Conservation (phyloP, 1,139 yeast species). For the Blastobotrys illinoisensis region DNA sequence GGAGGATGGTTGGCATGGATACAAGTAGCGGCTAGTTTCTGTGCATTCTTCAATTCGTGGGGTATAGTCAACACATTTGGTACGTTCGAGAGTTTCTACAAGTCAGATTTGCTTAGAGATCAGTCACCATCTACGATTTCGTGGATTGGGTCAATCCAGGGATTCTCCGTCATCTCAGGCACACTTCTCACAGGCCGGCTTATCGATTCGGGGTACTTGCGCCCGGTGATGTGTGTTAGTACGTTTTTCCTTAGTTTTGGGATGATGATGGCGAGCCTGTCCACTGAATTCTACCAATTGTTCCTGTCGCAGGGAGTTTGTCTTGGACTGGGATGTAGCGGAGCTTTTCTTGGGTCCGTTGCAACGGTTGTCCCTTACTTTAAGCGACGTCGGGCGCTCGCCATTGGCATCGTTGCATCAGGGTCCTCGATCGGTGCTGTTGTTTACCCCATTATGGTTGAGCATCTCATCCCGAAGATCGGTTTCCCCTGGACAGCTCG, state of each 20-base stretch:
- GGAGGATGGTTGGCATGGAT: slow-evolving; percentile 32
- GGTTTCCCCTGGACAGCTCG: slow-evolving; percentile 35
- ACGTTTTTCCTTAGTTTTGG: slow-evolving; percentile 43
- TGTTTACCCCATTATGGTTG: slow-evolving; percentile 30
- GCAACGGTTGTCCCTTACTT: slow-evolving; percentile 44
- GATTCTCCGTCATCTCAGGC: slow-evolving; percentile 48
- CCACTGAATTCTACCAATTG: slow-evolving; percentile 34
- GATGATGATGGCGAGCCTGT: slow-evolving; percentile 47
- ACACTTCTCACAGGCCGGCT: slow-evolving; percentile 56
- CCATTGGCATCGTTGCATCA: slow-evolving; percentile 50
- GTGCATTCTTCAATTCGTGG: slow-evolving; percentile 47
- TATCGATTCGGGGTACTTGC: slow-evolving; percentile 41
- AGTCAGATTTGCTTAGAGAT: slow-evolving; percentile 40
- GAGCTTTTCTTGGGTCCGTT: slow-evolving; percentile 37
- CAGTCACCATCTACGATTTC: slow-evolving; percentile 44
- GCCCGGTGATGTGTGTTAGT: slow-evolving; percentile 38
- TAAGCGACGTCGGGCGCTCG: slow-evolving; percentile 47
- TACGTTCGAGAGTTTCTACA: slow-evolving; percentile 54
- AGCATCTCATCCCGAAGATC: slow-evolving; percentile 24
- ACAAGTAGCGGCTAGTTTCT: slow-evolving; percentile 35
- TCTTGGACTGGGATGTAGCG: slow-evolving; percentile 45
- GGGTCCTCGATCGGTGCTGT: slow-evolving; percentile 50
- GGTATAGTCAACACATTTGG: slow-evolving; percentile 59
- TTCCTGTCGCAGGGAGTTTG: slow-evolving; percentile 45
- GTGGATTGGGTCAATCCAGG: slow-evolving; percentile 59